Evolutionary conservation across 306 rosid species (phyloP), one percentile per base, ranked within the genome.

Genomic region (Begonia peltatifolia): DNA sequence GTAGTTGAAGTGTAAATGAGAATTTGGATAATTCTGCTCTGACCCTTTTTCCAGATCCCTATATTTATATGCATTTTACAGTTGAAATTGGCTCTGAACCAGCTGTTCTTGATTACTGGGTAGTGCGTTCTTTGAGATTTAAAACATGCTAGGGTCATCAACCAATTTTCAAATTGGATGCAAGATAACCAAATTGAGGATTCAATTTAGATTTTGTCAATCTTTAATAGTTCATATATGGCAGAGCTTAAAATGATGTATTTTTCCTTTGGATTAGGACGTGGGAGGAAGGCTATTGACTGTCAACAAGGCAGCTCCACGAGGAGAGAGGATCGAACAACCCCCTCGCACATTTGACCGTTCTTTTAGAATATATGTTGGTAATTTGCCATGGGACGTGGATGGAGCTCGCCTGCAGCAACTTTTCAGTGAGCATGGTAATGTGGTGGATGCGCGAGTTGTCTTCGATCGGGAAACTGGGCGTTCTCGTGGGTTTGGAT

Each of bases 401-500:
- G 99, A 90, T 58, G 75, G 65, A 65, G 58, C n/a, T 41, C 83
- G 76, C 23, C 70, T 90, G 55, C 84, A 76, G 74, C 78, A 83
- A 65, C 10, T 83, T 48, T 90, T 86, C 71, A 80, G 86, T 5
- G 84, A 85, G 61, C 88, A 86, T 13, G 97, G 97, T 53, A 65
- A 77, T 53, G 88, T 90, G 49, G 77, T 67, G 38, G 76, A 64
- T 6, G 97, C 94, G 7, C 84, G 92, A 41, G 69, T 90, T 47
- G 76, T 90, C 58, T 80, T 15, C 22, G 97, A 90, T 76, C 71
- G 94, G 63, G 97, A 90, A 42, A 85, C 80, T 11, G 87, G 95
- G 56, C 84, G 99, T 47, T 90, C 99, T 6, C 99, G 99, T 36
- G 99, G 99, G 44, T 90, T 90, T 73, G 99, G 92, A 65, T 86